Conservation (phyloP, 257 asterid species). For the Gentiana straminea region DNA sequence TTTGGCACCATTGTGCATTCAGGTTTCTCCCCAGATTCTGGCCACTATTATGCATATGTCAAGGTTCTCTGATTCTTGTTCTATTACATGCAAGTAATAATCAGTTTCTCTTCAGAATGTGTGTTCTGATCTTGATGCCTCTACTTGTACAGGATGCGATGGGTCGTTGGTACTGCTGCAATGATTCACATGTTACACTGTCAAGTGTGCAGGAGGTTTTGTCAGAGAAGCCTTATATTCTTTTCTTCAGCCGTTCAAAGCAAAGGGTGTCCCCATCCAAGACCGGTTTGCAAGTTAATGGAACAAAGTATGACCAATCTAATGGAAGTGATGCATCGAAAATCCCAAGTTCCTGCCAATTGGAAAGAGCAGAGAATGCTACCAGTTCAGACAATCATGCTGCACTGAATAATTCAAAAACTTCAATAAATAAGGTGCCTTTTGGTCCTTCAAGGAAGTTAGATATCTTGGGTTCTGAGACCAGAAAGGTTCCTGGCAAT, state of each 20-base stretch:
- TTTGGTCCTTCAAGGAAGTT: slow-evolving; percentile 24
- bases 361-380: slow-evolving; percentile 23
- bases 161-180: slow-evolving; percentile 95
- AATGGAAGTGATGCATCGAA: slow-evolving; percentile 40
- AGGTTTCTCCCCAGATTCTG: slow-evolving; percentile 94
- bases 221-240: slow-evolving; percentile 87
- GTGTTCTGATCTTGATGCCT: slow-evolving; percentile 13
- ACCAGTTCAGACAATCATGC: slow-evolving; percentile 27
- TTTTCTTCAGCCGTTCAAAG: slow-evolving; percentile 80
- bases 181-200: slow-evolving; percentile 69
- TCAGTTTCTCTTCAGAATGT: not conserved
- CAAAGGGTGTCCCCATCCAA: slow-evolving; percentile 54
- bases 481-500: slow-evolving; percentile 25
- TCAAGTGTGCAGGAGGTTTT: slow-evolving; percentile 76
- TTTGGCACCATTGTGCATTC: slow-evolving; percentile 96
- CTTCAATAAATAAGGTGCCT: slow-evolving; percentile 28
- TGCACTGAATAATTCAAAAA: slow-evolving; percentile 13
- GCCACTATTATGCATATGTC: slow-evolving; percentile 96
- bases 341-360: slow-evolving; percentile 22
- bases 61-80: slow-evolving; percentile 43
- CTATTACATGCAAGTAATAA: slow-evolving; percentile 2
- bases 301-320: slow-evolving; percentile 39
- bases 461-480: slow-evolving; percentile 22
- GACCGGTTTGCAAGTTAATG: slow-evolving; percentile 42
- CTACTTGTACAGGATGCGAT: slow-evolving; percentile 56